Evolutionary conservation across 495 filamentous ascomycete species (phyloP), one percentile per base, ranked within the genome.

Genomic region (Mytilinidion resinicola): DNA sequence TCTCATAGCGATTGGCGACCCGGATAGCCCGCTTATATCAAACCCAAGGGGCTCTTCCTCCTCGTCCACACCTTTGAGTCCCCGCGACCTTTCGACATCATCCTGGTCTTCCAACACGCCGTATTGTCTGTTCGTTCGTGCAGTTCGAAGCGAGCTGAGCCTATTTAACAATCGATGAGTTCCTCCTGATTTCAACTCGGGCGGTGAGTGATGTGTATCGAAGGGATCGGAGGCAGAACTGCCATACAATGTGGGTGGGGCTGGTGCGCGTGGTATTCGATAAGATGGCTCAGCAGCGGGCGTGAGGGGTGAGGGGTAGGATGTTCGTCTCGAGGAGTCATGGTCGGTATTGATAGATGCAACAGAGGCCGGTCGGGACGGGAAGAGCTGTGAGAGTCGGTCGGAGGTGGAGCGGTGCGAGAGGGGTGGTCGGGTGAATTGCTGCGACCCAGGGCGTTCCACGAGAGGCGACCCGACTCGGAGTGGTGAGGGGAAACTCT

Each of bases 311-410:
- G 59, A 60, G 15, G 55, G 64, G 51, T 55, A 56, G n/a, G 59
- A 63, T 1, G 51, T 60, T 43, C 64, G 59, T 51, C 60, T 41
- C 19, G 64, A 63, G 20, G 54, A 30, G 20, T 55, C 47, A 11
- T 46, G 17, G 21, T 60, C 57, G 12, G 60, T 21, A 41, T 30
- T 49, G 11, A 48, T 34, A 7, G 57, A 56, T 11, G 52, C 63
- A 17, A 43, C 55, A 8, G 64, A 66, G 14, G 33, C 11, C 9
- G 64, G 60, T 5, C 55, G 60, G 14, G 64, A 63, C 9, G 60
- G 64, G 37, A 66, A 66, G 17, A 67, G 64, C 51, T 67, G 64
- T 38, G 64, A 63, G 7, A 67, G 39, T 35, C 64, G 48, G 43
- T 63, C 57, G 20, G 60, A 63, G 9, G 60, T 67, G 35, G 38